phyloP scores from a whole-genome alignment of 768 basidiomycete species.

The Suillus tomentosus region DNA sequence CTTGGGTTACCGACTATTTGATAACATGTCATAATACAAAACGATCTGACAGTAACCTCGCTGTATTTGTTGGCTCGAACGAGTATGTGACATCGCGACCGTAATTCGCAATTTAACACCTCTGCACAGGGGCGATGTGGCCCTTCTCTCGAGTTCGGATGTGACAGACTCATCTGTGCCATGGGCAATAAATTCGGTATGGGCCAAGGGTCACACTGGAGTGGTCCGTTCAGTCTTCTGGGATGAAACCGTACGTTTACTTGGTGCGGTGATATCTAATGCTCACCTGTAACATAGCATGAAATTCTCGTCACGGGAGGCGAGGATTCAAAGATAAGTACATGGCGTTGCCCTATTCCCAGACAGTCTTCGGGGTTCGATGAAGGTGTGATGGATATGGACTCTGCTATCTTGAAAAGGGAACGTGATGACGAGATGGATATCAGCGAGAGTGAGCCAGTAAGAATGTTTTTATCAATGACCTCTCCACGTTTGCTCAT shows the following conservation, averaged over 20 bases:
- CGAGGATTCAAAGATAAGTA: constrained; percentile 49
- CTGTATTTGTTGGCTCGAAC: constrained; percentile 72
- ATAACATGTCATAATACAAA: constrained; percentile 48
- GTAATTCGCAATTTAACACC: constrained; percentile 8
- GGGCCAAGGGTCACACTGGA: constrained; percentile 57
- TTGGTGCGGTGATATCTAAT: not conserved
- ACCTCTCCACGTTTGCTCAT: not conserved
- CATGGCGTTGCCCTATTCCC: constrained; percentile 37
- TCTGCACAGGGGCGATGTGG: constrained; percentile 54
- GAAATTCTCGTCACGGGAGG: constrained; percentile 49
- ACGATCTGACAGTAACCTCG: constrained; percentile 34
- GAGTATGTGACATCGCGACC: constrained; percentile 45
- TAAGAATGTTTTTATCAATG: constrained; percentile 14
- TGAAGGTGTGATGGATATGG: constrained; percentile 19
- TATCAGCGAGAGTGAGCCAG: constrained; percentile 13
- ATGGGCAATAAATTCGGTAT: constrained; percentile 54
- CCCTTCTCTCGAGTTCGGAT: constrained; percentile 50
- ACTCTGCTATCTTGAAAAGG: constrained; percentile 21
- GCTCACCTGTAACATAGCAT: constrained; percentile 32
- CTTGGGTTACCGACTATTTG: constrained; percentile 82
- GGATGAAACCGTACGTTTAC: constrained; percentile 50
- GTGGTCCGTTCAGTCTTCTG: constrained; percentile 57
- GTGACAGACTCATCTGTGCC: constrained; percentile 38
- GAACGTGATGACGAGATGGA: constrained; percentile 26
- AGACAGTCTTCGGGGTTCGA: not conserved